Percentiles rank a stretch among this genome's conserved stretches.
These are phyloP conservation scores for Tolypocladium pustulatum DNA, from an alignment of 2,329 filamentous ascomycete species.

Conservation along the genomic window DNA sequence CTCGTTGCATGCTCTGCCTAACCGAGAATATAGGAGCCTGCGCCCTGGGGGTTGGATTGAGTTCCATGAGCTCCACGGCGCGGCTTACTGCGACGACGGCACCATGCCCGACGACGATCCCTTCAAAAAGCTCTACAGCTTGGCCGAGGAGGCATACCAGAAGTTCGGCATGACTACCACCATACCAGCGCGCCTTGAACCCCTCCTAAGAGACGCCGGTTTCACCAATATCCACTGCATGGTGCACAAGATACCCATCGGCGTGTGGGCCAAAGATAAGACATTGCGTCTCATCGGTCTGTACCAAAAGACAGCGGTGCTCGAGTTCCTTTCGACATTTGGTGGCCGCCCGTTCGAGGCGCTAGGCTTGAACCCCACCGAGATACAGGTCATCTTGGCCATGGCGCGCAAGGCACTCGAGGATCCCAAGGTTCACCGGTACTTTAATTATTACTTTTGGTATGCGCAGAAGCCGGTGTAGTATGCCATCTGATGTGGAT, in stretches of 20 bases:
- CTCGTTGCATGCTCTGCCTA: neutral
- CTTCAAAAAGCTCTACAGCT: neutral
- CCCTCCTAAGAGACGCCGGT: neutral
- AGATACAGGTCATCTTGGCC: neutral
- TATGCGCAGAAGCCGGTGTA: neutral
- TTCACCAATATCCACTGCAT: neutral
- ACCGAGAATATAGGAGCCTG: constrained; percentile 8
- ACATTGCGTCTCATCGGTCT: neutral
- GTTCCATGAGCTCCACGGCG: neutral
- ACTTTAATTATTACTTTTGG: neutral
- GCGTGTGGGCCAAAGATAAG: neutral
- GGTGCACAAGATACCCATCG: neutral
- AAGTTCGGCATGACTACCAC: neutral
- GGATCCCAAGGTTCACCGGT: neutral
- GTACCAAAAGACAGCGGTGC: neutral
- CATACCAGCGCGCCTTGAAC: neutral
- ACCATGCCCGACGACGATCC: neutral
- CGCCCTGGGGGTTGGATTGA: constrained; percentile 31
- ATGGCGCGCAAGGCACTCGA: neutral
- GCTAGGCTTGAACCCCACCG: neutral
- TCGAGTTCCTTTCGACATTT: neutral
- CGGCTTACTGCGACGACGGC: neutral
- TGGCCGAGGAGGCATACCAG: neutral
- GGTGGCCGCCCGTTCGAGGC: neutral
- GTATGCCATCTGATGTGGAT: too few relatives aligned